Conservation (phyloP, 2,329 filamentous ascomycete genomes). For the Dryadomyces quercivorus region DNA sequence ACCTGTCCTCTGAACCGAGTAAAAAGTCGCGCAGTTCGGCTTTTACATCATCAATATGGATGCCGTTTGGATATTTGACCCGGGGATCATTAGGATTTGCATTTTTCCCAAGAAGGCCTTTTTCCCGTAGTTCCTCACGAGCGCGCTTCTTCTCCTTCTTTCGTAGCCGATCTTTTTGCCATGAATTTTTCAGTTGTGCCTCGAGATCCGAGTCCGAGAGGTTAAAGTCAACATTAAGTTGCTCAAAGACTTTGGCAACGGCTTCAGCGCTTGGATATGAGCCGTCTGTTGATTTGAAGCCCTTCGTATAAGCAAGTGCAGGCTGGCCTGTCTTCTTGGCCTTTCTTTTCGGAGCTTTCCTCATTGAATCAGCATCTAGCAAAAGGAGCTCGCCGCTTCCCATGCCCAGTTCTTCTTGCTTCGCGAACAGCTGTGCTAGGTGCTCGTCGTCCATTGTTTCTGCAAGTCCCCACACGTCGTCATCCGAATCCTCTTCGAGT, state of each 20-base stretch:
- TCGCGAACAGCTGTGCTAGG: constrained; percentile 46
- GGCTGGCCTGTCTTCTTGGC: too few relatives aligned
- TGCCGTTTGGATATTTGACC: constrained; percentile 60
- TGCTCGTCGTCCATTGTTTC: constrained; percentile 49
- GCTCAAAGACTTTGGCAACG: constrained; percentile 42
- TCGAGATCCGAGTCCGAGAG: constrained; percentile 58
- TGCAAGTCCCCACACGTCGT: constrained; percentile 29
- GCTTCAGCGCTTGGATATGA: constrained; percentile 27
- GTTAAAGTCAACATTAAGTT: constrained; percentile 47
- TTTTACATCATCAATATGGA: constrained; percentile 58
- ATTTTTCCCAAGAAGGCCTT: constrained; percentile 52
- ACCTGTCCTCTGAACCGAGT: constrained; percentile 49
- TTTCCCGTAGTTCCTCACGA: constrained; percentile 54
- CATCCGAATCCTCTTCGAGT: neutral
- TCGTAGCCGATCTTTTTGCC: constrained; percentile 55
- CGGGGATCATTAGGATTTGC: constrained; percentile 46
- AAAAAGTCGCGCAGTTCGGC: constrained; percentile 65
- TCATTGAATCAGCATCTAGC: constrained; percentile 27
- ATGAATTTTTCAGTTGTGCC: constrained; percentile 42
- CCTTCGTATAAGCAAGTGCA: neutral
- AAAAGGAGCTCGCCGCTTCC: constrained; percentile 45
- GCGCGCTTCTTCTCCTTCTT: constrained; percentile 60
- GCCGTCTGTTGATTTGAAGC: constrained; percentile 11
- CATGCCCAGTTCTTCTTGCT: constrained; percentile 52
- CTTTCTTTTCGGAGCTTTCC: neutral